Evolutionary conservation across 371 early-diverging fungal species (phyloP).

Genomic region (Apophysomyces trapeziformis): DNA sequence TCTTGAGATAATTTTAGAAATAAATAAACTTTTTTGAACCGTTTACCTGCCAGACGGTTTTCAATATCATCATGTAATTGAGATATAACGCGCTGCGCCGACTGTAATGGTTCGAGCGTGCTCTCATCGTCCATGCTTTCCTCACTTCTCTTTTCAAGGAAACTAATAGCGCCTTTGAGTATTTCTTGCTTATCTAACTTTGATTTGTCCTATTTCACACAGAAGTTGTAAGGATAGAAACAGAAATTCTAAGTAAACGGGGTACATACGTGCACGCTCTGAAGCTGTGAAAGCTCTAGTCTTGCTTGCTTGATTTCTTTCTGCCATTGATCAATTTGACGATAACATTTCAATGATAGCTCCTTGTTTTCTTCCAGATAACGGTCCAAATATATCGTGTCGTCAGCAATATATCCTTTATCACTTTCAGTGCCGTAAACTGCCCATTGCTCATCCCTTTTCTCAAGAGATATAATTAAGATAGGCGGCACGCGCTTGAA

Average conservation of each 20-base stretch:
- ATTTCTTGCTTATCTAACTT: slow-evolving; percentile 23
- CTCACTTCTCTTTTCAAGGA: slow-evolving; percentile 24
- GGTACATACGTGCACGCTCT: neutral
- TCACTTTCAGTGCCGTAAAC: neutral
- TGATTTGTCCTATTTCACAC: neutral
- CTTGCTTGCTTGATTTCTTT: slow-evolving; percentile 23
- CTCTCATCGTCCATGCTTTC: neutral
- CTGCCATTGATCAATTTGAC: slow-evolving; percentile 28
- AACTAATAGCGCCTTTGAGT: slow-evolving; percentile 21
- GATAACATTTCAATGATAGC: slow-evolving; percentile 24
- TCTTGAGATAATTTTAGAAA: slow-evolving; percentile 10
- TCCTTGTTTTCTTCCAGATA: slow-evolving; percentile 41
- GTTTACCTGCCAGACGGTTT: slow-evolving; percentile 23
- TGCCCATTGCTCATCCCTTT: slow-evolving; percentile 8
- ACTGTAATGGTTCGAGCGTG: neutral
- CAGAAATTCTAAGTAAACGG: neutral
- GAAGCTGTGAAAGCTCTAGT: slow-evolving; percentile 11
- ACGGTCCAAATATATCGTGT: slow-evolving; percentile 46
- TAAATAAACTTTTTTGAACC: neutral
- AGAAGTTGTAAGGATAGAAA: neutral
- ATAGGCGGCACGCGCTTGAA: slow-evolving; percentile 45
- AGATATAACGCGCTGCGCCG: neutral
- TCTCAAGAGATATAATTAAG: slow-evolving; percentile 36
- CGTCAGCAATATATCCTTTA: slow-evolving; percentile 27
- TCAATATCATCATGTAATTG: slow-evolving; percentile 17